Base-by-base conservation (phyloP, 805 yeast genomes). In the Spathaspora passalidarum region DNA sequence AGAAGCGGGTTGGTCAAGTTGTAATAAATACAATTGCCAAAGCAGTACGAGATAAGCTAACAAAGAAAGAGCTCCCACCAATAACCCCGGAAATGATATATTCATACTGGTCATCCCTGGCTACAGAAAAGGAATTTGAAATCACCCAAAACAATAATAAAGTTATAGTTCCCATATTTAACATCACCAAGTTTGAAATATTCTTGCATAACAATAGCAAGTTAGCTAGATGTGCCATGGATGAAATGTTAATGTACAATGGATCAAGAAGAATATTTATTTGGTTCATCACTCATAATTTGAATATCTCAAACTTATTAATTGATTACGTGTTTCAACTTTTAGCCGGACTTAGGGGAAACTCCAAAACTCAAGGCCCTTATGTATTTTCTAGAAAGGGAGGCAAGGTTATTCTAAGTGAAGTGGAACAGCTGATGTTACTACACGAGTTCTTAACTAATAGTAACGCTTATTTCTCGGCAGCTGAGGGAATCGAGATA, bases 391-490 rank as follows among this genome's bases (percentile, higher is more conserved):
- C 87, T 8, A 71, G 92, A 56, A 67, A 69, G 51, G 91, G 90
- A 0, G 45, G 65, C 0, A 43, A 49, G 32, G 50, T 86, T 17
- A 66, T 61, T 4, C 61, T 86, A 29, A 78, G 86, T 13, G 79
- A 75, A 9, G 71, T 82, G 41, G 92, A 86, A 54, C 72, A 66
- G 49, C 76, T 79, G 52, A 82, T 84, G 88, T 56, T 86, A 11
- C 60, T 86, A 32, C 90, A 84, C 62, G 89, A 83, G 58, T 82
- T 85, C 52, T 71, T 86, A 48, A 71, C 80, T n/a, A 80, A 78
- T 49, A 76, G 68, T 32, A 52, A 57, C 19, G 51, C 53, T n/a
- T 68, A 66, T 43, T 54, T 69, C 13, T 54, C 63, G 2, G 65
- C 69, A 1, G 51, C 62, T 5, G 64, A 62, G 13, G 69, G 69